These are phyloP conservation scores for Acacia concinna DNA, from an alignment of 331 rosid species.

Conservation along the genomic window DNA sequence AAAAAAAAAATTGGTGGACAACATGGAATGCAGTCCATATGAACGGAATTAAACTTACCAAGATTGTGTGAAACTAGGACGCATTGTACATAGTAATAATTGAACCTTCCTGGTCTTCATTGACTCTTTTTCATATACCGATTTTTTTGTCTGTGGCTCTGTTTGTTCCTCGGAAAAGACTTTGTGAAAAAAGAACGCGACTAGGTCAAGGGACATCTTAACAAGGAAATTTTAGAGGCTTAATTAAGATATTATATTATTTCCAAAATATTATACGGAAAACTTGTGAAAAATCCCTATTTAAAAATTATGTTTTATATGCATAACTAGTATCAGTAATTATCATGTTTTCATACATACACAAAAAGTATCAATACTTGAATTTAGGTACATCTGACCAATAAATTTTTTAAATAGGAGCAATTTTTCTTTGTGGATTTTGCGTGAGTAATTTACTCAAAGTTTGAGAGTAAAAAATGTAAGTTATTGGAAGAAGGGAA, in stretches of 20 bases:
- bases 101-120: neutral
- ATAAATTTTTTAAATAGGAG: no score
- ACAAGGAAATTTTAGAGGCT: neutral
- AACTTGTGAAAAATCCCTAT: no score
- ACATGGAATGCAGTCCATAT: neutral
- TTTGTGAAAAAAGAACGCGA: neutral
- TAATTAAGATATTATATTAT: neutral
- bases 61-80: neutral
- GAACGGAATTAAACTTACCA: neutral
- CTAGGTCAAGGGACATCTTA: neutral
- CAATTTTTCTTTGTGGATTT: neutral
- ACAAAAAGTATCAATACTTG: no score
- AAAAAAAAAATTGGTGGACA: no score
- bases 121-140: neutral
- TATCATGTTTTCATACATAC: no score
- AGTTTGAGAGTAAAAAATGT: neutral
- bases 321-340: no score
- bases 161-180: neutral
- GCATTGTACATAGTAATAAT: neutral
- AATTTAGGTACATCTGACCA: no score
- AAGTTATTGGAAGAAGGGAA: neutral
- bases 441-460: neutral
- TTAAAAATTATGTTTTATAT: no score
- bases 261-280: neutral
- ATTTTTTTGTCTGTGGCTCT: neutral